phyloP scores from a whole-genome alignment of 2,329 filamentous ascomycete species.

The Trichoderma afroharzianum region DNA sequence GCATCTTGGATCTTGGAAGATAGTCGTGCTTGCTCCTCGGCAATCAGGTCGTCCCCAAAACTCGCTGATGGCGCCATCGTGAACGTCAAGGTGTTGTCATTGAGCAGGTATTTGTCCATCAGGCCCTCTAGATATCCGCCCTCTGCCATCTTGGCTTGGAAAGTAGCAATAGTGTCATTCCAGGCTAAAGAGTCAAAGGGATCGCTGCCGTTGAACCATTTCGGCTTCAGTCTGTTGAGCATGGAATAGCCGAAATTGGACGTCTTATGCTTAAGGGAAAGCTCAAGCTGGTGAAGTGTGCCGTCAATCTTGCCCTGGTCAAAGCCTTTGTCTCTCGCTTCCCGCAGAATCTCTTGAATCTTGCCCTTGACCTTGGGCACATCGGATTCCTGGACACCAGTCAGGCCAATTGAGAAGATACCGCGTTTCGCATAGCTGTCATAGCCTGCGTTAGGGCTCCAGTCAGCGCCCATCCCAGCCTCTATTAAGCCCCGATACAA shows the following conservation, averaged over 20 bases:
- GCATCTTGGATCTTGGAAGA: slow-evolving; percentile 69
- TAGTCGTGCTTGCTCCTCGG: slow-evolving; percentile 75
- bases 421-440: slow-evolving; percentile 73
- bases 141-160: slow-evolving; percentile 71
- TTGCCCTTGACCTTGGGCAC: slow-evolving; percentile 72
- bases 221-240: slow-evolving; percentile 81
- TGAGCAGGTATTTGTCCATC: slow-evolving; percentile 85
- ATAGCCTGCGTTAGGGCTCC: slow-evolving; percentile 91
- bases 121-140: slow-evolving; percentile 79
- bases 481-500: slow-evolving; percentile 87
- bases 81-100: slow-evolving; percentile 82
- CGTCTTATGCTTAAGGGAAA: slow-evolving; percentile 94
- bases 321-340: slow-evolving; percentile 73
- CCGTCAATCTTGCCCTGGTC: slow-evolving; percentile 89
- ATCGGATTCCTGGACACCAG: slow-evolving; percentile 79
- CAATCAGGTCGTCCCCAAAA: slow-evolving; percentile 69
- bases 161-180: slow-evolving; percentile 82
- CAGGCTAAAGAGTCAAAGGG: slow-evolving; percentile 88
- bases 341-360: slow-evolving; percentile 67
- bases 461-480: slow-evolving; percentile 84
- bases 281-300: slow-evolving; percentile 86
- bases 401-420: slow-evolving; percentile 87
- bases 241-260: slow-evolving; percentile 91
- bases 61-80: slow-evolving; percentile 85
- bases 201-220: slow-evolving; percentile 94